Conservation (phyloP, 768 basidiomycete species). For the Coprinopsis strossmayeri region DNA sequence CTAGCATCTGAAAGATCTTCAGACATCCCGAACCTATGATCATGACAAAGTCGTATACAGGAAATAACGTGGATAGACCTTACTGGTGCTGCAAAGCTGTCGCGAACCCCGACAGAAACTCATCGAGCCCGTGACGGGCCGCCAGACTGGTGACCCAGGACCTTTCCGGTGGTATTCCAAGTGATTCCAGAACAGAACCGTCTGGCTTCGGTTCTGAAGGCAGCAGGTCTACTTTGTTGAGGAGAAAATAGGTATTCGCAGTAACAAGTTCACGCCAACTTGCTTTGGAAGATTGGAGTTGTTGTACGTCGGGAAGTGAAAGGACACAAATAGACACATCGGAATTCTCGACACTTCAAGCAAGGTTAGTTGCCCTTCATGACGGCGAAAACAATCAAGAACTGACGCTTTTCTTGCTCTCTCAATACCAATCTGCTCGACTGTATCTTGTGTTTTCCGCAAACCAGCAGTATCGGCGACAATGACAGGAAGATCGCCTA, state of each 20-base stretch:
- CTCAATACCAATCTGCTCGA: constrained; percentile 79
- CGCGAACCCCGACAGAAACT: constrained; percentile 57
- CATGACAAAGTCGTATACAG: neutral
- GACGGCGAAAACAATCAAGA: no score
- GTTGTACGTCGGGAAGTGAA: constrained; percentile 48
- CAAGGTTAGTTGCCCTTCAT: no score
- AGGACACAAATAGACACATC: constrained; percentile 80
- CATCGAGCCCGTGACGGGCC: constrained; percentile 47
- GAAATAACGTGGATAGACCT: constrained; percentile 8
- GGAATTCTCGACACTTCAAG: constrained; percentile 62
- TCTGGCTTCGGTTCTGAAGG: constrained; percentile 2
- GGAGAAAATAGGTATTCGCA: constrained; percentile 55
- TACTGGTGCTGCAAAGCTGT: constrained; percentile 45
- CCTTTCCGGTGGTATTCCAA: constrained; percentile 5
- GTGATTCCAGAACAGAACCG: neutral
- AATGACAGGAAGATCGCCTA: constrained; percentile 79
- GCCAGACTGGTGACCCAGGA: constrained; percentile 62
- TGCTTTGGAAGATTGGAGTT: constrained; percentile 12
- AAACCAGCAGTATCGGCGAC: constrained; percentile 86
- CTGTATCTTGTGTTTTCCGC: constrained; percentile 56
- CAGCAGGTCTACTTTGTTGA: constrained; percentile 74
- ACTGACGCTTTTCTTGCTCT: constrained; percentile 65
- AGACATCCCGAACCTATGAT: constrained; percentile 6
- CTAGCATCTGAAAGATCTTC: constrained; percentile 4
- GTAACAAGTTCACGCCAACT: constrained; percentile 42